Evolutionary conservation across 2,329 filamentous ascomycete genomes (phyloP), one percentile per base, ranked within the genome.

Genomic region (Zasmidium angulare): DNA sequence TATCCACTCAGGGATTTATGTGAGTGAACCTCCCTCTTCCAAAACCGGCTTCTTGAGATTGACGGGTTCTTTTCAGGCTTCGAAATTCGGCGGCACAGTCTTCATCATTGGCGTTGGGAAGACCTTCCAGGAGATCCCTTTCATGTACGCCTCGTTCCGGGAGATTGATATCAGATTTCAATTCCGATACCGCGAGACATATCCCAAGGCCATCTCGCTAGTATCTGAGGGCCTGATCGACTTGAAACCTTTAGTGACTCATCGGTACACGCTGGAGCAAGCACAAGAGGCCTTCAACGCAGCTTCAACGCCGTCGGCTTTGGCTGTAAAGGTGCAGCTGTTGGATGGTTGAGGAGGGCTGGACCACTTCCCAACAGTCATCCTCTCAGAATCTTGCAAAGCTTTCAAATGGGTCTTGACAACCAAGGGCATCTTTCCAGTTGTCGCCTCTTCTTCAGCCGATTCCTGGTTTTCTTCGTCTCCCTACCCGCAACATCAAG

Each of bases 181-280:
- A 58, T 76, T 73, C 61, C 72, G 74, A 12, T 77, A 77, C 58
- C 68, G 70, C 43, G 71, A 77, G 56, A 76, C 73, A 1, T 77
- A 75, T 59, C 73, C 75, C 9, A 78, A 71, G 53, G 78, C 76
- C 0, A 73, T 81, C 61, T 71, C 72, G 56, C 66, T 81, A 47
- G 71, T 75, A 0, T 69, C 68, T 3, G 72, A 75, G 48, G 74
- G 75, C 0, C 57, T 77, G 49, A 72, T 77, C 50, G 68, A 76
- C 55, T 51, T 77, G 55, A 75, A 76, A 59, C 73, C 73, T 43
- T 62, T 76, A 26, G 74, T 76, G 11, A 76, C 75, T 11, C 74
- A 77, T 64, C 70, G 73, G 21, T 77, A 71, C 56, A 55, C 58
- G 21, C 58, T 77, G 53, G 72, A 75, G 56, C 68, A 77, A 22